Conservation (phyloP, 306 rosid species). For the Cucumis hystrix region DNA sequence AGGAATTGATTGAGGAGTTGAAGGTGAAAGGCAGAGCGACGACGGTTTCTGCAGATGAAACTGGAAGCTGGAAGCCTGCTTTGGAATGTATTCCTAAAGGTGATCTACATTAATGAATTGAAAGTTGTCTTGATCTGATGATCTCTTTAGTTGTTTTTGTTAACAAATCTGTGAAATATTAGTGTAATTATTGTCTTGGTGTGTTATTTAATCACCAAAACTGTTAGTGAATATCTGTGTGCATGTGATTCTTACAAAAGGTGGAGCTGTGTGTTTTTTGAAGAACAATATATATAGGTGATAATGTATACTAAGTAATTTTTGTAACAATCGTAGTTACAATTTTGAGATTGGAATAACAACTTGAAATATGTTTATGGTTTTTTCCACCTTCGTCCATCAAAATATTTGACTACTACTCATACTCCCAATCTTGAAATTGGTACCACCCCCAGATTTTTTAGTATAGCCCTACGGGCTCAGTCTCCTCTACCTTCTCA, state of each 20-base stretch:
- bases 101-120: neutral
- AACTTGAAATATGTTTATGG: neutral
- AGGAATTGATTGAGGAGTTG: conserved; percentile 41
- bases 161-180: neutral
- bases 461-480: too few species aligned
- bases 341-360: neutral
- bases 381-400: neutral
- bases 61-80: conserved; percentile 39
- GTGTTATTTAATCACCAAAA: conserved; percentile 4
- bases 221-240: neutral
- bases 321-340: neutral
- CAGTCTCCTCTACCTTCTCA: too few species aligned
- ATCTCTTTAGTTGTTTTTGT: neutral
- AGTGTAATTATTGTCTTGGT: neutral
- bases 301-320: neutral
- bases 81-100: conserved; percentile 61
- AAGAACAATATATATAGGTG: neutral
- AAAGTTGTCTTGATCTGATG: neutral
- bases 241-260: neutral
- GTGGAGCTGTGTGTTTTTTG: neutral
- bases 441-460: too few species aligned
- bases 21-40: conserved; percentile 31
- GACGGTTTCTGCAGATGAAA: conserved; percentile 9
- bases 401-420: neutral
- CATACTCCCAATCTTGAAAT: too few species aligned